Conservation (phyloP, 352 stramenopile species). For the Globisporangium takayamanum region DNA sequence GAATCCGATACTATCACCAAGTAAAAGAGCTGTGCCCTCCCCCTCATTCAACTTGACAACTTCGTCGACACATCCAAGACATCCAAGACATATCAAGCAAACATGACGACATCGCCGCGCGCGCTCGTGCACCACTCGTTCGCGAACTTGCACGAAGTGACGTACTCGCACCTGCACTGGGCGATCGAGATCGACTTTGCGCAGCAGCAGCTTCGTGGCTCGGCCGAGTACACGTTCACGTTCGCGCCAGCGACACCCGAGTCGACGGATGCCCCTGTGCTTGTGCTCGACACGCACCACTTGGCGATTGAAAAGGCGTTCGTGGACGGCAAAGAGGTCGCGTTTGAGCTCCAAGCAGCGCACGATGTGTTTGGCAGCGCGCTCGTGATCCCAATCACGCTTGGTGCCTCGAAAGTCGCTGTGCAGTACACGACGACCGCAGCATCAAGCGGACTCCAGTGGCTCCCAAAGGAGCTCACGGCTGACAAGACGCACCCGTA, state of each 20-base stretch:
- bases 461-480: constrained; percentile 91
- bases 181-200: constrained; percentile 83
- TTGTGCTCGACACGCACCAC: constrained; percentile 86
- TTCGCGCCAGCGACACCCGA: constrained; percentile 14
- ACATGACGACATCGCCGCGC: constrained; percentile 1
- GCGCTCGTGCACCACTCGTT: constrained; percentile 63
- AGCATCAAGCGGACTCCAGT: constrained; percentile 78
- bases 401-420: constrained; percentile 40
- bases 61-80: constrained; percentile 2
- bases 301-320: constrained; percentile 58
- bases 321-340: constrained; percentile 34
- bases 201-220: constrained; percentile 53
- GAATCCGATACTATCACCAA: too few relatives aligned
- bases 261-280: constrained; percentile 9
- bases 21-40: background rate
- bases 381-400: constrained; percentile 44
- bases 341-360: constrained; percentile 26
- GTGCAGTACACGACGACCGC: constrained; percentile 16
- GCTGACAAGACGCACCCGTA: constrained; percentile 92
- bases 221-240: constrained; percentile 82
- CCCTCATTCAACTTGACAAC: background rate
- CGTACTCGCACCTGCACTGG: constrained; percentile 87
- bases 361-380: constrained; percentile 62
- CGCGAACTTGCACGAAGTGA: constrained; percentile 79
- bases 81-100: background rate